These are phyloP conservation scores for Exserohilum turcica DNA, from an alignment of 2,329 filamentous ascomycete species.

Conservation along the genomic window DNA sequence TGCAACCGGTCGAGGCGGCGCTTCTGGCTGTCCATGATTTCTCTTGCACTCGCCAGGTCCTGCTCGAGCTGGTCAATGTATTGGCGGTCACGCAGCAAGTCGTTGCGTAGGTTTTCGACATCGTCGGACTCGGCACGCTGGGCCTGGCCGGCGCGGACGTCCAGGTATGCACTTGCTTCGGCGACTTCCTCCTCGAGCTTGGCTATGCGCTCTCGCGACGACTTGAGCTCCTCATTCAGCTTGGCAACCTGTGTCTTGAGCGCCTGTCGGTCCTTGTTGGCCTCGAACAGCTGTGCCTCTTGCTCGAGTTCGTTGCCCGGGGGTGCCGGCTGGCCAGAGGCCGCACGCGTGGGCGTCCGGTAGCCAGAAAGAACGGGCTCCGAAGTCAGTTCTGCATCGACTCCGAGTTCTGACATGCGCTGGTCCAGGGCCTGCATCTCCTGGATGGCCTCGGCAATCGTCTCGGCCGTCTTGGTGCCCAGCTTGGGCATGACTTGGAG, in stretches of 20 bases:
- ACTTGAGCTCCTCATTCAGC: slow-evolving; percentile 51
- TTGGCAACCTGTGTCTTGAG: slow-evolving; percentile 49
- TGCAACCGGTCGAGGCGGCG: slow-evolving; percentile 52
- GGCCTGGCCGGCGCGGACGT: slow-evolving; percentile 47
- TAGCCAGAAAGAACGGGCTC: slow-evolving; percentile 42
- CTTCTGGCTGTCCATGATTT: slow-evolving; percentile 53
- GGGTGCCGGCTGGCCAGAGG: slow-evolving; percentile 33
- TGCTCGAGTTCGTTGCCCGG: slow-evolving; percentile 53
- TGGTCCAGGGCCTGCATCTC: slow-evolving; percentile 47
- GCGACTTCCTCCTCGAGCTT: slow-evolving; percentile 56
- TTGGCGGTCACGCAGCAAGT: slow-evolving; percentile 53
- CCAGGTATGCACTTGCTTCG: slow-evolving; percentile 53
- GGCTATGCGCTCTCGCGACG: slow-evolving; percentile 49
- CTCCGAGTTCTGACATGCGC: slow-evolving; percentile 44
- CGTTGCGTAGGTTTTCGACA: slow-evolving; percentile 51
- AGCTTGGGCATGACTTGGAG: slow-evolving; percentile 48
- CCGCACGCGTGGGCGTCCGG: slow-evolving; percentile 39
- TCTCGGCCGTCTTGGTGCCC: slow-evolving; percentile 43
- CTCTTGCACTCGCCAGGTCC: slow-evolving; percentile 52
- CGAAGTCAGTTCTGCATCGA: slow-evolving; percentile 43
- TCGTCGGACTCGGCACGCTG: slow-evolving; percentile 50
- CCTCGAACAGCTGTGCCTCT: slow-evolving; percentile 57
- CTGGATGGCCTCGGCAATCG: slow-evolving; percentile 49
- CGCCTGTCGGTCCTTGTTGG: slow-evolving; percentile 53
- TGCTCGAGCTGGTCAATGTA: slow-evolving; percentile 58